phyloP scores from a whole-genome alignment of 768 basidiomycete species.

The Panaeolus papilionaceus region DNA sequence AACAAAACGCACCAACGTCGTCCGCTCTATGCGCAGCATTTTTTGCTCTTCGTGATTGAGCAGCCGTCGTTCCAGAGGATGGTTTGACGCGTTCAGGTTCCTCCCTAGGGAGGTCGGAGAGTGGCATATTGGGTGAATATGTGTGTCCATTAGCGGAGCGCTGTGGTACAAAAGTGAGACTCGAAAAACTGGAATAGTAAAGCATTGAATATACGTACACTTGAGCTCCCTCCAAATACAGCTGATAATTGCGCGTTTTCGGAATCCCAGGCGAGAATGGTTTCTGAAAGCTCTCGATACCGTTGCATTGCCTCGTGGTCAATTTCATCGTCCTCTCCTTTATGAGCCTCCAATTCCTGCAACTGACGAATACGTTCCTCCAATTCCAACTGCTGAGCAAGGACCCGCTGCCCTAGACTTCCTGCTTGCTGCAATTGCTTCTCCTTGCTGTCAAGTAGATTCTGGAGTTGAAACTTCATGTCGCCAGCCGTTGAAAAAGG shows the following conservation, averaged over 20 bases:
- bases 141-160: constrained; percentile 50
- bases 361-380: constrained; percentile 87
- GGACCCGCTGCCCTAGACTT: constrained; percentile 91
- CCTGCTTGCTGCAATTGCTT: constrained; percentile 92
- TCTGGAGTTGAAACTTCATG: constrained; percentile 66
- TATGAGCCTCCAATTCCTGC: constrained; percentile 72
- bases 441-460: constrained; percentile 88
- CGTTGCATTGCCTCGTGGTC: constrained; percentile 73
- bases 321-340: constrained; percentile 65
- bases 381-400: constrained; percentile 92
- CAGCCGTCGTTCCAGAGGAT: constrained; percentile 72
- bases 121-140: constrained; percentile 50
- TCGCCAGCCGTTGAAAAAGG: constrained; percentile 59
- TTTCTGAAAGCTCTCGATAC: constrained; percentile 79
- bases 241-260: constrained; percentile 81
- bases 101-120: constrained; percentile 61
- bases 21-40: constrained; percentile 91
- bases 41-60: constrained; percentile 88
- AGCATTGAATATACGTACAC: constrained; percentile 50
- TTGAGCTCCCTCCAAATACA: constrained; percentile 64
- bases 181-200: constrained; percentile 17
- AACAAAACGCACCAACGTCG: constrained; percentile 74
- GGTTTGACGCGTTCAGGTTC: constrained; percentile 68
- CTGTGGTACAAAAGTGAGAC: constrained; percentile 35
- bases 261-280: constrained; percentile 76